Evolutionary conservation across 163 green algal genomes (phyloP).

Genomic region (Smithsoniella earleae): DNA sequence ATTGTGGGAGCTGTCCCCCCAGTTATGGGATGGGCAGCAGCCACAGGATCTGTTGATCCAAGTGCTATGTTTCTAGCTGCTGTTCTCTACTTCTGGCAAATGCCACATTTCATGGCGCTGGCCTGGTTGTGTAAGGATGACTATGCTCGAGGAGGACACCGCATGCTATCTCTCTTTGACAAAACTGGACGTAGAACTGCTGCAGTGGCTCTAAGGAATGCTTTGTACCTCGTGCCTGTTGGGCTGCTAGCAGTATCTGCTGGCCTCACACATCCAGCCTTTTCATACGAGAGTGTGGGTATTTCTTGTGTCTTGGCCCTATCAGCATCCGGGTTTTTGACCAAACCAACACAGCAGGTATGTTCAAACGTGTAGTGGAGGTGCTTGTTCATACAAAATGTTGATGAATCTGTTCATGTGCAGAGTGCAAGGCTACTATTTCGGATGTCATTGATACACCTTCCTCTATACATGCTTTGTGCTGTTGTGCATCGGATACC

Average conservation of each 20-base stretch:
- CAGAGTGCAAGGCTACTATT: slow-evolving; percentile 71
- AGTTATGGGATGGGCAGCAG: slow-evolving; percentile 91
- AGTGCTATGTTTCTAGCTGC: slow-evolving; percentile 70
- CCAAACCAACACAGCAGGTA: slow-evolving; percentile 40
- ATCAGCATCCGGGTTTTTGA: slow-evolving; percentile 53
- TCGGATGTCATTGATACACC: slow-evolving; percentile 73
- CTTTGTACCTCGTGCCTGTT: slow-evolving; percentile 72
- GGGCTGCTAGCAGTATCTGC: slow-evolving; percentile 37
- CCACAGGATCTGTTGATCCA: slow-evolving; percentile 61
- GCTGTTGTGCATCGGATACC: slow-evolving; percentile 73
- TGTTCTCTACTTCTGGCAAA: slow-evolving; percentile 93
- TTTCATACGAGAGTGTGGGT: slow-evolving; percentile 59
- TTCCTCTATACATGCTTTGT: slow-evolving; percentile 76
- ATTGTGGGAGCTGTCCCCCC: slow-evolving; percentile 92
- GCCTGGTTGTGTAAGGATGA: slow-evolving; percentile 88
- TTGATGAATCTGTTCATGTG: neutral
- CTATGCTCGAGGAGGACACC: slow-evolving; percentile 82
- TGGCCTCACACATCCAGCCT: slow-evolving; percentile 47
- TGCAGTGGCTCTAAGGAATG: slow-evolving; percentile 74
- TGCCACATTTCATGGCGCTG: slow-evolving; percentile 98
- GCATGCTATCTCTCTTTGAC: slow-evolving; percentile 83
- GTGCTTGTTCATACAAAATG: slow-evolving; percentile 38
- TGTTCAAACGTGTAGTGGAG: slow-evolving; percentile 36
- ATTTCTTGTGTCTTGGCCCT: slow-evolving; percentile 41
- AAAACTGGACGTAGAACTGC: slow-evolving; percentile 68